Conservation (phyloP, 225 moss, liverwort and hornwort genomes). For the Bryum argenteum region DNA sequence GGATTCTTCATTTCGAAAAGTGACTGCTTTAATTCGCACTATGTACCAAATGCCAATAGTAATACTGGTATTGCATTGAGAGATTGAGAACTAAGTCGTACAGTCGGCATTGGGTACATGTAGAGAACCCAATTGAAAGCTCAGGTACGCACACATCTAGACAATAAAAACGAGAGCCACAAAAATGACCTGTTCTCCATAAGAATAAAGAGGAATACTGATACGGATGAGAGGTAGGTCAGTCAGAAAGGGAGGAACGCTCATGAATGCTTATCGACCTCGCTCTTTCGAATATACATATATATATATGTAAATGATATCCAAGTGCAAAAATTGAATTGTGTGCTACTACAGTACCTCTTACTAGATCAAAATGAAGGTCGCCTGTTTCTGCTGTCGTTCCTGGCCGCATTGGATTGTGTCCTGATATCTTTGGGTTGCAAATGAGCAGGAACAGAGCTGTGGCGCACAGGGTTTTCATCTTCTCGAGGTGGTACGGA, state of each 20-base stretch:
- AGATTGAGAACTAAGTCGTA: too few relatives aligned
- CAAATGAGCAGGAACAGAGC: conserved; percentile 49
- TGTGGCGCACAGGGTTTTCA: conserved; percentile 41
- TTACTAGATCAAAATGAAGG: conserved; percentile 45
- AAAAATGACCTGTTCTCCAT: conserved; percentile 2
- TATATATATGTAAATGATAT: conserved; percentile 23
- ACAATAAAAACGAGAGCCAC: neutral
- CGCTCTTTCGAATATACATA: conserved; percentile 22
- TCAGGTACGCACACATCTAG: neutral
- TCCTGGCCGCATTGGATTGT: conserved; percentile 54
- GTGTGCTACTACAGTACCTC: conserved; percentile 27
- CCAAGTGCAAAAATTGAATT: conserved; percentile 43
- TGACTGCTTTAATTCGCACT: too few relatives aligned
- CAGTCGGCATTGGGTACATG: too few relatives aligned
- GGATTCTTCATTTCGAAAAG: too few relatives aligned
- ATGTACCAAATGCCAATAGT: too few relatives aligned
- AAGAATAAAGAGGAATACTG: neutral
- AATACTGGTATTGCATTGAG: too few relatives aligned
- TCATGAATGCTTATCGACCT: conserved; percentile 31
- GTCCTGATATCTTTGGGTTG: conserved; percentile 49
- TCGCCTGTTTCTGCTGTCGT: conserved; percentile 54
- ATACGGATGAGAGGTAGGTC: neutral
- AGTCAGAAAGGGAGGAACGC: conserved; percentile 23
- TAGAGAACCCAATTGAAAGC: too few relatives aligned
- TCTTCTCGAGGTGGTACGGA: conserved; percentile 39